phyloP scores from a whole-genome alignment of 495 filamentous ascomycete species.

The Podospora fimiseda region DNA sequence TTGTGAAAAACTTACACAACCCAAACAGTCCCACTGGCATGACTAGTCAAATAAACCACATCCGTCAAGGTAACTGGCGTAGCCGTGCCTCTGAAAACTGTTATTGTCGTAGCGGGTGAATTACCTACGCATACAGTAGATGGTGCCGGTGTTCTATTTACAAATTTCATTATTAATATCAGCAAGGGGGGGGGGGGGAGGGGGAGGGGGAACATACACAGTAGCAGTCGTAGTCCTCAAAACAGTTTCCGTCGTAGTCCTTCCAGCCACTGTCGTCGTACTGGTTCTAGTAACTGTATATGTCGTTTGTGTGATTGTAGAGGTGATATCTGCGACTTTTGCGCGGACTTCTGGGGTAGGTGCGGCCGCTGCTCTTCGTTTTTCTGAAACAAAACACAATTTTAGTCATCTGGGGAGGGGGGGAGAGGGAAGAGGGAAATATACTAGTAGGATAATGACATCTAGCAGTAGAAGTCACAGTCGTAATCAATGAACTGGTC shows the following conservation, averaged over 20 bases:
- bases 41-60: conserved; percentile 33
- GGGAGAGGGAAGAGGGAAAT: neutral
- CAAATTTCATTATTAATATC: neutral
- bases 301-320: conserved; percentile 39
- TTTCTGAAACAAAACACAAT: neutral
- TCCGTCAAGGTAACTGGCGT: conserved; percentile 32
- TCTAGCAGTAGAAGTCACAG: conserved; percentile 25
- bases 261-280: conserved; percentile 28
- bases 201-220: conserved; percentile 25
- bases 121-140: conserved; percentile 32
- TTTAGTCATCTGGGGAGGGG: neutral
- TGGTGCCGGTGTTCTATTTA: conserved; percentile 30
- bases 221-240: conserved; percentile 34
- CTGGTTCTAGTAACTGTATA: conserved; percentile 35
- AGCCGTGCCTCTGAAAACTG: conserved; percentile 24
- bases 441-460: conserved; percentile 30
- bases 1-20: conserved; percentile 26
- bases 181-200: neutral
- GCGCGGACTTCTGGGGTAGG: conserved; percentile 16
- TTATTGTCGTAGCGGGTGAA: conserved; percentile 27
- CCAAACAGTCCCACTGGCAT: conserved; percentile 32
- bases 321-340: conserved; percentile 28
- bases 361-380: conserved; percentile 17
- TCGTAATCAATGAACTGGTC: conserved; percentile 33
- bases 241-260: conserved; percentile 35